Conservation (phyloP, 768 basidiomycete species). For the Boletus reticulatus region DNA sequence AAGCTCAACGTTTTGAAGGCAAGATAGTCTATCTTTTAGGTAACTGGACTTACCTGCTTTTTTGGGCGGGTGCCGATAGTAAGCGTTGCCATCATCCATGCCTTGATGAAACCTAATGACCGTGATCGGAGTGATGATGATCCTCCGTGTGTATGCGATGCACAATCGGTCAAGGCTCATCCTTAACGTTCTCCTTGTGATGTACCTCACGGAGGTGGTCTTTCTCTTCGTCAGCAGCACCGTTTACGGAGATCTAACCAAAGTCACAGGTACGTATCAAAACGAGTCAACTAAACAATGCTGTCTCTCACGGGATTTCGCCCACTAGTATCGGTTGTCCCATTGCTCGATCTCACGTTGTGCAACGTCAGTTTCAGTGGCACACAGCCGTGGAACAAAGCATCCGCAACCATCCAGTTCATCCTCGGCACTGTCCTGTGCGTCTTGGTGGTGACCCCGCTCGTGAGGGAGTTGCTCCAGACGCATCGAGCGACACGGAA, state of each 20-base stretch:
- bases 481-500: neutral
- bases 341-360: neutral
- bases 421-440: neutral
- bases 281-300: neutral
- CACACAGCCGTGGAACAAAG: neutral
- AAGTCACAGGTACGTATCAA: neutral
- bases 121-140: neutral
- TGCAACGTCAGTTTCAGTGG: neutral
- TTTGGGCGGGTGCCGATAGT: neutral
- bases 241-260: neutral
- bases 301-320: too few relatives aligned
- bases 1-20: neutral
- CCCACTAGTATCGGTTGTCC: neutral
- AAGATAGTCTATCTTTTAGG: neutral
- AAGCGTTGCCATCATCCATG: neutral
- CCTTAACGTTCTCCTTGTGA: neutral
- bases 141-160: neutral
- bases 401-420: neutral
- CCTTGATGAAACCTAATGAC: neutral
- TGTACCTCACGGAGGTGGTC: neutral
- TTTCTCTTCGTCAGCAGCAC: neutral
- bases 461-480: neutral
- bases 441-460: neutral
- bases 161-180: slow-evolving; percentile 2
- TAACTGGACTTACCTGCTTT: neutral